phyloP scores from a whole-genome alignment of 1,139 yeast genomes.

The Kodamaea ohmeri region DNA sequence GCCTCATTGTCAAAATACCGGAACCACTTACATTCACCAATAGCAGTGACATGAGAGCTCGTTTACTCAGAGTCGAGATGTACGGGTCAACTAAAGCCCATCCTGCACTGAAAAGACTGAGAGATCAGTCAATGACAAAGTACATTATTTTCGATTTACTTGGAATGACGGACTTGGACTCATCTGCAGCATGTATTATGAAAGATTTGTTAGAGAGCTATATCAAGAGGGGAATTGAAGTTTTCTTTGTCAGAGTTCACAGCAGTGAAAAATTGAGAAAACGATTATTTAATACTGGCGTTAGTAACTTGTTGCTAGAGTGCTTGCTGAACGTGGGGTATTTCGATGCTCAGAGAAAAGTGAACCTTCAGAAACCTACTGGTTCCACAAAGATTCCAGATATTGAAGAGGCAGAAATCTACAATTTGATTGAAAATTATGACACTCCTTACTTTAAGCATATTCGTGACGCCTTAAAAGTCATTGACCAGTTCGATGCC shows the following conservation, averaged over 20 bases:
- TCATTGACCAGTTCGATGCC: constrained; percentile 38
- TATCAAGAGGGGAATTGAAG: constrained; percentile 52
- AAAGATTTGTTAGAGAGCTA: constrained; percentile 58
- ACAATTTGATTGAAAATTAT: constrained; percentile 28
- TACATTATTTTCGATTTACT: constrained; percentile 77
- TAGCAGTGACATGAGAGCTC: constrained; percentile 72
- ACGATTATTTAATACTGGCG: constrained; percentile 34
- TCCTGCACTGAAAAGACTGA: constrained; percentile 67
- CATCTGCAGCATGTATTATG: constrained; percentile 81
- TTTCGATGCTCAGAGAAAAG: constrained; percentile 22
- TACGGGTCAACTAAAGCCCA: constrained; percentile 84
- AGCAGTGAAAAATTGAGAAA: constrained; percentile 32
- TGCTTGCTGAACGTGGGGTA: constrained; percentile 31
- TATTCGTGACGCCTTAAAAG: constrained; percentile 42
- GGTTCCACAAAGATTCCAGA: constrained; percentile 8
- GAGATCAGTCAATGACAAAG: constrained; percentile 54
- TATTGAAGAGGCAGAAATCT: constrained; percentile 16
- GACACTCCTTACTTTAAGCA: constrained; percentile 38
- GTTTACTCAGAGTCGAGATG: constrained; percentile 74
- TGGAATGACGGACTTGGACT: constrained; percentile 86
- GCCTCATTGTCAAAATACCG: constrained; percentile 81
- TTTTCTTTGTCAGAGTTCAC: constrained; percentile 66
- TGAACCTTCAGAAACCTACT: constrained; percentile 2
- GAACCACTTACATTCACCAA: constrained; percentile 94
- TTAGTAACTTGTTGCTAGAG: constrained; percentile 24